These are phyloP conservation scores for Fusarium verticillioides DNA, from an alignment of 2,329 filamentous ascomycete genomes.

Conservation along the genomic window DNA sequence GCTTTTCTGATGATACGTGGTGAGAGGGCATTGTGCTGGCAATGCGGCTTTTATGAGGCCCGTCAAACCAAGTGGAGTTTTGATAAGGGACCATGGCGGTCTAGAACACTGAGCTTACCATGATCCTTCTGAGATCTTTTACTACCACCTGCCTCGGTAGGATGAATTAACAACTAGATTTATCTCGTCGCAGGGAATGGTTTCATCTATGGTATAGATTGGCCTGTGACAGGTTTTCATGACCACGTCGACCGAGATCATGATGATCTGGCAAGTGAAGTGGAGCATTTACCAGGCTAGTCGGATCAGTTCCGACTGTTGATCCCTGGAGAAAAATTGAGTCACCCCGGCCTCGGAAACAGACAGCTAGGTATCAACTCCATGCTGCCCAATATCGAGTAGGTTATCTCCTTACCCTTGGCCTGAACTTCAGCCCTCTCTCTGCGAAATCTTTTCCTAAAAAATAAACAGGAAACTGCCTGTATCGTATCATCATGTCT, in stretches of 20 bases:
- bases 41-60: neutral
- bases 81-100: neutral
- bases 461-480: too few relatives aligned
- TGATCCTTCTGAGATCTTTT: neutral
- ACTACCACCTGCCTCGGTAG: fast-evolving
- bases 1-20: neutral
- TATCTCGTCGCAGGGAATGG: fast-evolving
- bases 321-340: neutral
- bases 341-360: neutral
- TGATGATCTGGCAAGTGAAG: neutral
- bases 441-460: too few relatives aligned
- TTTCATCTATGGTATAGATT: neutral
- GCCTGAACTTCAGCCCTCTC: too few relatives aligned
- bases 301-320: neutral
- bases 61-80: neutral
- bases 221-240: fast-evolving
- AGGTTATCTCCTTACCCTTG: fast-evolving
- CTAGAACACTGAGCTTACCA: neutral
- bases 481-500: neutral
- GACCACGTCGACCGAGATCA: neutral
- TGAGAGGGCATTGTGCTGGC: neutral
- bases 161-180: fast-evolving
- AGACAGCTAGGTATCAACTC: neutral
- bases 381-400: neutral
- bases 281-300: neutral